A percentile compares a stretch with the other conserved stretches of the same genome.
Conservation (phyloP, 306 rosid genomes). For the Vicia faba region DNA sequence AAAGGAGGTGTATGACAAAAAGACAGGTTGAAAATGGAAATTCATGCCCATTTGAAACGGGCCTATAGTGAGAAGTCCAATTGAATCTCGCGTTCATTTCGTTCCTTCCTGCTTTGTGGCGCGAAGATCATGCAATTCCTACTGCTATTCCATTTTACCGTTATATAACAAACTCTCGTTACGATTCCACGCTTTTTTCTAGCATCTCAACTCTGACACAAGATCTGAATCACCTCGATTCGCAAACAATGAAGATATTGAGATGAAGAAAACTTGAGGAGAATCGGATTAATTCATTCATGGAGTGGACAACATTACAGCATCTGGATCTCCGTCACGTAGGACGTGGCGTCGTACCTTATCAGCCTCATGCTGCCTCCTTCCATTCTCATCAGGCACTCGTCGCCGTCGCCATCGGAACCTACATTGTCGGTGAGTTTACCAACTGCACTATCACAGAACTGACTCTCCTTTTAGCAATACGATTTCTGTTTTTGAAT, state of each 20-base stretch:
- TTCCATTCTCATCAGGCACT: constrained; percentile 93
- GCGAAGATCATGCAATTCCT: background rate
- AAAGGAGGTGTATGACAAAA: background rate
- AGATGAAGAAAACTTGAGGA: constrained; percentile 33
- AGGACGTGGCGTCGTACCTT: constrained; percentile 62
- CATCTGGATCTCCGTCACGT: constrained; percentile 96
- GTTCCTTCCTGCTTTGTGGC: background rate
- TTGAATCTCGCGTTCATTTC: background rate
- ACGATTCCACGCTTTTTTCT: constrained; percentile 6
- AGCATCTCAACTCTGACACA: constrained; percentile 23
- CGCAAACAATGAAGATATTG: constrained; percentile 31
- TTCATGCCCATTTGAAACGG: too few relatives aligned
- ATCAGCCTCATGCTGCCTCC: constrained; percentile 89
- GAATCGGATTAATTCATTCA: constrained; percentile 33
- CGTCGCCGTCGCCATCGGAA: constrained; percentile 90
- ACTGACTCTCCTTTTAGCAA: background rate
- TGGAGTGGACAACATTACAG: constrained; percentile 99
- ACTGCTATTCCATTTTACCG: constrained; percentile 14
- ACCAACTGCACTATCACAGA: constrained; percentile 1
- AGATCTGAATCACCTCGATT: constrained; percentile 37
- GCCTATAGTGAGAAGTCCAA: background rate
- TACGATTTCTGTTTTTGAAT: background rate
- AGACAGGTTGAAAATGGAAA: background rate
- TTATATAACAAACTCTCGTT: background rate
- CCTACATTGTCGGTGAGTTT: constrained; percentile 74